Evolutionary conservation across 306 rosid genomes (phyloP), one percentile per base, ranked within the genome.

Genomic region (Sicyos edulis): DNA sequence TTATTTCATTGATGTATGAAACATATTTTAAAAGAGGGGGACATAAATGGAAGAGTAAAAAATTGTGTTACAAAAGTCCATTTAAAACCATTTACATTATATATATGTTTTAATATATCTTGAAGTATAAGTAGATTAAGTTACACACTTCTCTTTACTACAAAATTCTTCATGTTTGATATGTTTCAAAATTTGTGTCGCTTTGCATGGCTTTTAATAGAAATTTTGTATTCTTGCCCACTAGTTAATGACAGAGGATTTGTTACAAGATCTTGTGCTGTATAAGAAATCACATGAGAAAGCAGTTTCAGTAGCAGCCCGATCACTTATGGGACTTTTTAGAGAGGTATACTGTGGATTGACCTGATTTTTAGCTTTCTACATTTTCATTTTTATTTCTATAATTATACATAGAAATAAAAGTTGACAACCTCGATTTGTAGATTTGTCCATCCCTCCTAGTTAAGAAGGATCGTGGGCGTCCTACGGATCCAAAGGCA

Each of bases 201-300:
- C 59, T 40, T 20, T n/a, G 60, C 55, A 11, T 55, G 56, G 10
- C n/a, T 62, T 52, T 6, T 49, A 47, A 21, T 49, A 13, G 20
- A 49, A 71, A 75, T 65, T 57, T 67, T 80, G 76, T 74, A 53
- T 63, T 78, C 77, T 63, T 80, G 85, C 73, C 50, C 76, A 78
- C 72, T 73, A 90, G 96, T 79, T 92, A 76, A 92, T 92, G 98
- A 86, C 87, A 13, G 96, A 90, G 80, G 96, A 92, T 58, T 81
- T 87, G 78, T 86, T 92, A 76, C 96, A 88, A 88, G 98, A 90
- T 79, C 98, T 92, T 87, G 96, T 86, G 5, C 75, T 92, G 44
- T 90, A 92, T 78, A 92, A 92, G 91, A 92, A 92, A 71, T 87
- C 96, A 12, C 98, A 85, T 80, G 96, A 90, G 84, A 92, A 92